These are phyloP conservation scores for Aspergillus chevalieri DNA, from an alignment of 2,329 filamentous ascomycete genomes.

Conservation along the genomic window DNA sequence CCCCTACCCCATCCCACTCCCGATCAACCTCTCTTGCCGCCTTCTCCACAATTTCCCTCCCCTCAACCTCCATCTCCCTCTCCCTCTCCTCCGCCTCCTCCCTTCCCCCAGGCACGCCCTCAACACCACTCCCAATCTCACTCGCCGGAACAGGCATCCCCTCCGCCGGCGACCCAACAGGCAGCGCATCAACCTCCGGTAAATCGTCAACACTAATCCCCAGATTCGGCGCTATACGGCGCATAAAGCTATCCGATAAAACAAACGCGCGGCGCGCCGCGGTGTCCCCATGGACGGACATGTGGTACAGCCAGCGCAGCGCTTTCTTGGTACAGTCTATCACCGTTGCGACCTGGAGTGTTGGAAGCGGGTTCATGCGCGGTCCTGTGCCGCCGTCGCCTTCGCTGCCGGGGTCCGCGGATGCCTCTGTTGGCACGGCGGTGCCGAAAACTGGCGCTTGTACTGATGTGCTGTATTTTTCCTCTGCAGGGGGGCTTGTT, in stretches of 20 bases:
- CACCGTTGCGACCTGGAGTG: constrained; percentile 10
- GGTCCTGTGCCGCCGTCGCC: not conserved
- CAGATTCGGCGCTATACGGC: constrained; percentile 25
- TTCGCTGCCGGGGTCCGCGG: not conserved
- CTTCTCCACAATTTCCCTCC: not conserved
- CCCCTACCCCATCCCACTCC: not conserved
- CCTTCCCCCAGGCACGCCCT: not conserved
- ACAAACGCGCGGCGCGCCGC: constrained; percentile 31
- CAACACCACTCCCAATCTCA: not conserved
- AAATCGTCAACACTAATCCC: constrained; percentile 25
- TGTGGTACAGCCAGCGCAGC: constrained; percentile 31
- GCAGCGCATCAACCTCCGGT: constrained; percentile 14
- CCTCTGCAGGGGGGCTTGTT: constrained; percentile 14
- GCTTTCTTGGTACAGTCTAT: constrained; percentile 29
- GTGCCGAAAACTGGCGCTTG: too few relatives aligned
- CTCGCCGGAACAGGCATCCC: not conserved
- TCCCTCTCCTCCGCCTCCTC: not conserved
- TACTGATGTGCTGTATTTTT: not conserved
- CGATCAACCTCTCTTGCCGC: not conserved
- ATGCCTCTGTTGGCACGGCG: too few relatives aligned
- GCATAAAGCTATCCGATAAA: constrained; percentile 27
- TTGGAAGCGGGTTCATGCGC: not conserved
- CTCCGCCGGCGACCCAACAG: not conserved
- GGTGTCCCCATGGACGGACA: constrained; percentile 21
- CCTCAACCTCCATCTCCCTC: not conserved